Evolutionary conservation across 2,329 filamentous ascomycete genomes (phyloP), one percentile per base, ranked within the genome.

Genomic region (Arthrobotrys megalospora): DNA sequence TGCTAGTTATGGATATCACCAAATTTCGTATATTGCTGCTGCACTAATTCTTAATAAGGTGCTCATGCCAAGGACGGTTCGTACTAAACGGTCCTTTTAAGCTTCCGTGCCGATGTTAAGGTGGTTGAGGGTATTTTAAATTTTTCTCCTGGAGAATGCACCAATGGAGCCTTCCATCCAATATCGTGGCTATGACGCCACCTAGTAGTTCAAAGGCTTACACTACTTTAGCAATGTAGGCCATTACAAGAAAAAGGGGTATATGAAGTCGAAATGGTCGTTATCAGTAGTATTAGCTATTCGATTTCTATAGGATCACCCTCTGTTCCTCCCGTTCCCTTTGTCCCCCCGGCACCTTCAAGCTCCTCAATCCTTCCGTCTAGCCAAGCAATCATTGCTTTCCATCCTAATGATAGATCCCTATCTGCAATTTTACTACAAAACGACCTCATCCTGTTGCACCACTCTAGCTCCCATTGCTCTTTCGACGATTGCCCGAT

Each of bases 301-400:
- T 75, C 52, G 11, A 65, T 12, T 55, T 68, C 63, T 45, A 66
- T 53, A 2, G 63, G 60, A 6, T 52, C 41, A 11, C 14, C 52
- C n/a, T 45, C 11, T 12, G 50, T 70, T 4, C 62, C 62, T 7
- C 34, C 11, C 7, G 50, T 70, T 4, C 62, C 62, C 4, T 62
- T 19, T 19, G 21, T 8, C 8, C 36, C 19, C 8, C 8, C 34
- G n/a, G 3, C 16, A 6, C 1, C 34, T 43, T 43, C 47, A 5
- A 76, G 32, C 16, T 76, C 72, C 32, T 58, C 72, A n/a, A 76
- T 69, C n/a, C 72, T 60, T 38, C 55, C 72, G 0, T 76, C 64
- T 38, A 76, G 34, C 72, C 72, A 76, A 48, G 19, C 72, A 3
- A 45, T 52, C 14, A 76, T 69, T n/a, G 53, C 7, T 36, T 38